These are phyloP conservation scores for Aeschynomene evenia DNA, from an alignment of 306 rosid species.

Conservation along the genomic window DNA sequence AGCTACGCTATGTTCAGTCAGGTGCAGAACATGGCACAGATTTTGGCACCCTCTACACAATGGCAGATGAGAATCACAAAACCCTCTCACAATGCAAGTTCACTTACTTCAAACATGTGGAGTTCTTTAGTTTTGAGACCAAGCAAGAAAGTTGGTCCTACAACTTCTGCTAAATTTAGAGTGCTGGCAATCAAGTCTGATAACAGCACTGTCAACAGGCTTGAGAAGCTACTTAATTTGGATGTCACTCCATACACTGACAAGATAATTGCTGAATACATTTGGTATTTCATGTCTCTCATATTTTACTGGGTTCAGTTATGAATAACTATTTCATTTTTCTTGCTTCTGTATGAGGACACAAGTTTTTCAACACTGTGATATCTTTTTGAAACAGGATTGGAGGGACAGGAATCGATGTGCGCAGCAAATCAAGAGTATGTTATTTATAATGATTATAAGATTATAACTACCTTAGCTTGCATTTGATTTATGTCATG, in stretches of 20 bases:
- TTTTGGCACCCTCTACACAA: constrained; percentile 91
- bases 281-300: constrained; percentile 56
- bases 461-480: neutral
- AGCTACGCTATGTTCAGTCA: constrained; percentile 28
- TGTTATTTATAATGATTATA: constrained; percentile 31
- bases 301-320: neutral
- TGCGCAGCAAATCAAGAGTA: constrained; percentile 97
- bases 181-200: constrained; percentile 64
- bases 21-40: constrained; percentile 85
- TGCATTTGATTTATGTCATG: constrained; percentile 20
- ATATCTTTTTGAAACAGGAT: constrained; percentile 58
- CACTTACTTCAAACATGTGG: constrained; percentile 74
- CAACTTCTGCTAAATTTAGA: constrained; percentile 57
- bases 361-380: constrained; percentile 10
- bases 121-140: constrained; percentile 66
- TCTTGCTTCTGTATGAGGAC: constrained; percentile 22
- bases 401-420: constrained; percentile 92
- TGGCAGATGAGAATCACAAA: constrained; percentile 74
- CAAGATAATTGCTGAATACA: constrained; percentile 94
- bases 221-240: constrained; percentile 73
- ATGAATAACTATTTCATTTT: constrained; percentile 5
- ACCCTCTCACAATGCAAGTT: constrained; percentile 46
- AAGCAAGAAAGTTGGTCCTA: constrained; percentile 55
- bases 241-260: constrained; percentile 80
- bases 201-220: constrained; percentile 66